phyloP scores from a whole-genome alignment of 805 yeast species.

The Kazachstania viticola region DNA sequence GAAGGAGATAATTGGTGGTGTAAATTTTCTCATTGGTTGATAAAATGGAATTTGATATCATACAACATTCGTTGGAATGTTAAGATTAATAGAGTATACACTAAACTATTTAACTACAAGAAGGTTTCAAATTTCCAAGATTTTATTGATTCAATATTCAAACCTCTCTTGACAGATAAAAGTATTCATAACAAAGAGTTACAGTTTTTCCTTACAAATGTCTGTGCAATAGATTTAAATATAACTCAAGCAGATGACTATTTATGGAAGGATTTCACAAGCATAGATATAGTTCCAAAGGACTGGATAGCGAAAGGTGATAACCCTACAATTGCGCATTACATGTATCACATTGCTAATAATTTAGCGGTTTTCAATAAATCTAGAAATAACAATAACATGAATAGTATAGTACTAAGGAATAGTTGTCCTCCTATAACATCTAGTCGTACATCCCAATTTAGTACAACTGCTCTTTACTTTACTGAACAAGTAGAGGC shows the following conservation, averaged over 20 bases:
- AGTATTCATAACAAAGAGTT: constrained; percentile 17
- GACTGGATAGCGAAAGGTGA: constrained; percentile 27
- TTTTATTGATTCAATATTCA: constrained; percentile 24
- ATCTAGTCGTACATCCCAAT: constrained; percentile 14
- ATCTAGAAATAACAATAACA: constrained; percentile 6
- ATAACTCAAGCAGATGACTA: constrained; percentile 15
- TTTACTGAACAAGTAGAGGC: constrained; percentile 22
- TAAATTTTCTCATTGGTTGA: constrained; percentile 27
- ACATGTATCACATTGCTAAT: constrained; percentile 27
- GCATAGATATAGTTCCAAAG: constrained; percentile 9
- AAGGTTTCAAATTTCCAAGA: constrained; percentile 25
- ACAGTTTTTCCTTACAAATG: constrained; percentile 19
- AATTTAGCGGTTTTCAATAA: constrained; percentile 13
- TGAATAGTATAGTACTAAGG: constrained; percentile 16
- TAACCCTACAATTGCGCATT: constrained; percentile 32
- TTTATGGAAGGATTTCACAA: constrained; percentile 20
- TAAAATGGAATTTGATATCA: constrained; percentile 28
- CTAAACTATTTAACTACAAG: constrained; percentile 13
- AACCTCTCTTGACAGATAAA: constrained; percentile 23
- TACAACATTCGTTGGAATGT: constrained; percentile 32
- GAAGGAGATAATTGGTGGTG: constrained; percentile 23
- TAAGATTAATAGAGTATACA: constrained; percentile 25
- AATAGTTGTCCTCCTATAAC: constrained; percentile 12
- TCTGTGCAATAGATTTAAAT: constrained; percentile 26
- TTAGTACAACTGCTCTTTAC: constrained; percentile 9